phyloP scores from a whole-genome alignment of 257 asterid species.

The Salvia miltiorrhiza region DNA sequence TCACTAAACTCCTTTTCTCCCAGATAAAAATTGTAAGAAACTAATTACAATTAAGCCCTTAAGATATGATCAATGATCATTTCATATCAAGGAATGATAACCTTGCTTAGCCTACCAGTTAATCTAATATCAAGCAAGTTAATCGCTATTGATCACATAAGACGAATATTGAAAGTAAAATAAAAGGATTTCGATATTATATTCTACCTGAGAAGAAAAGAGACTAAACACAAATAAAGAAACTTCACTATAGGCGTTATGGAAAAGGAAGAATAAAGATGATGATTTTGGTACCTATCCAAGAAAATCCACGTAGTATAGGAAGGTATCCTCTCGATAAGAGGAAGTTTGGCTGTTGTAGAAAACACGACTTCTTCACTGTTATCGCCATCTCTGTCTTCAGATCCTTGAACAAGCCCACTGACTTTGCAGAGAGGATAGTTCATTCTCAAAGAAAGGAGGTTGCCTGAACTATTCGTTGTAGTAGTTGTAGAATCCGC shows the following conservation, averaged over 20 bases:
- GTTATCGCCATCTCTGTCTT: constrained; percentile 50
- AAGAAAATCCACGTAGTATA: constrained; percentile 94
- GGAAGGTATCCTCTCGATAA: constrained; percentile 62
- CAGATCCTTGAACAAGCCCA: constrained; percentile 49
- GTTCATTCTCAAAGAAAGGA: constrained; percentile 60
- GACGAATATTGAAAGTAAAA: constrained; percentile 5
- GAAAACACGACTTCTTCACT: constrained; percentile 59
- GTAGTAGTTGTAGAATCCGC: constrained; percentile 29
- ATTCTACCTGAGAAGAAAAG: neutral
- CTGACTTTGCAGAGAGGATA: constrained; percentile 58
- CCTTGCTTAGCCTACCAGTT: neutral
- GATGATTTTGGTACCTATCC: constrained; percentile 51
- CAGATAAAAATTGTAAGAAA: neutral
- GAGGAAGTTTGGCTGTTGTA: constrained; percentile 65
- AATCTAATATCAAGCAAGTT: constrained; percentile 1
- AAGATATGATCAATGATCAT: neutral
- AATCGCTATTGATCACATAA: neutral
- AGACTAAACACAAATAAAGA: neutral
- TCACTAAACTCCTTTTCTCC: neutral
- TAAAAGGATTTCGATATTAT: neutral
- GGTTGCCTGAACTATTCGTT: constrained; percentile 37
- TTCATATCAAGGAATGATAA: constrained; percentile 9
- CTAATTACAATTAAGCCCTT: neutral
- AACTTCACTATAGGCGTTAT: neutral
- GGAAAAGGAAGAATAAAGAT: neutral